Percentiles rank a stretch among this genome's conserved stretches.
phyloP scores from a whole-genome alignment of 1,139 yeast species.

The Scheffersomyces titani region DNA sequence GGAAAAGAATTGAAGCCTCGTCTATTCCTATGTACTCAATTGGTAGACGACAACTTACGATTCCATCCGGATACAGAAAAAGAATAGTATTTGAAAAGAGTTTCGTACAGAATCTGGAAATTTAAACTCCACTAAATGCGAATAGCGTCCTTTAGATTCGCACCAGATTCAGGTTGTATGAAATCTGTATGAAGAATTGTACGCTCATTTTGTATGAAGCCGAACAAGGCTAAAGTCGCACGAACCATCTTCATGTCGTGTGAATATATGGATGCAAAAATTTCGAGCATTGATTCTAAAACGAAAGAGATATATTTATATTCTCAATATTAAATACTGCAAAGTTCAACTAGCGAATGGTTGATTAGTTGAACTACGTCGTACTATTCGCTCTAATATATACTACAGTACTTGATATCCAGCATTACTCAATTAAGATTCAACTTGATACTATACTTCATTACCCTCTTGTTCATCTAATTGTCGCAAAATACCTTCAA shows the following conservation, averaged over 20 bases:
- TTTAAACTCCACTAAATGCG: background rate
- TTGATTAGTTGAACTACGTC: background rate
- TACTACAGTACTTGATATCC: background rate
- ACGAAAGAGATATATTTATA: background rate
- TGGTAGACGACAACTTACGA: background rate
- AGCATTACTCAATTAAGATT: background rate
- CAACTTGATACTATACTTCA: slow-evolving; percentile 5
- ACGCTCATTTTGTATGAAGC: too few relatives aligned
- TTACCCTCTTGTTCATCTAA: slow-evolving; percentile 17
- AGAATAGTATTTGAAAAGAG: background rate
- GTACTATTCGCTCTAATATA: background rate
- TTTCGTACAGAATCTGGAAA: background rate
- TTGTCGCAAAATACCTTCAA: slow-evolving; percentile 27
- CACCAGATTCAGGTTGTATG: background rate
- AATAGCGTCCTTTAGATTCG: background rate
- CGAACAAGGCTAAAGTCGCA: background rate
- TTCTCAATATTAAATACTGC: too few relatives aligned
- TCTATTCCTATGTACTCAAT: background rate
- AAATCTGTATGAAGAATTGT: background rate
- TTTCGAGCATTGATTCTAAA: too few relatives aligned
- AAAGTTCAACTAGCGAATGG: too few relatives aligned
- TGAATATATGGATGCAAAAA: background rate
- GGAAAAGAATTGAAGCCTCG: background rate
- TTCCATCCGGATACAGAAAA: background rate
- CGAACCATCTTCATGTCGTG: background rate